Percentiles rank a stretch among this genome's conserved stretches.
phyloP scores from a whole-genome alignment of 495 filamentous ascomycete genomes.

The Rhypophila decipiens region DNA sequence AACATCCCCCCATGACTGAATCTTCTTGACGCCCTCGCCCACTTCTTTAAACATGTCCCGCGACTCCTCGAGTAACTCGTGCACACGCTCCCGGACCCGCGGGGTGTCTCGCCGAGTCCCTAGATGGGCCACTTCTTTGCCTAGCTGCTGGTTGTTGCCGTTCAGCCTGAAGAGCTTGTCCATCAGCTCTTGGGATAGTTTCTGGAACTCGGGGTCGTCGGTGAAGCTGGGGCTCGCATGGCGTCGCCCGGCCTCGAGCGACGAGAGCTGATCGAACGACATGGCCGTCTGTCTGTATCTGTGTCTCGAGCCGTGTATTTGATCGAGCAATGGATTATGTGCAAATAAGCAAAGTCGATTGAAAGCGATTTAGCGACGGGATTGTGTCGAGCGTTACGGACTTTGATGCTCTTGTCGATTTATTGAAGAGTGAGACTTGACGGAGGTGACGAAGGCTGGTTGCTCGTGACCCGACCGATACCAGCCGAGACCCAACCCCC shows the following conservation, averaged over 20 bases:
- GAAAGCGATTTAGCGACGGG: background rate
- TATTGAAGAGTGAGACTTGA: background rate
- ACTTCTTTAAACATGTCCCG: constrained; percentile 83
- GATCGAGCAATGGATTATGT: no score
- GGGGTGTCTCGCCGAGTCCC: constrained; percentile 90
- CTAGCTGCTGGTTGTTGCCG: constrained; percentile 74
- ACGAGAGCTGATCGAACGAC: constrained; percentile 85
- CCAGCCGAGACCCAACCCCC: background rate
- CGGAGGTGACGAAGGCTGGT: background rate
- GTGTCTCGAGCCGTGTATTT: background rate
- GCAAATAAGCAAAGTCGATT: background rate
- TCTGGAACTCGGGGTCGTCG: constrained; percentile 90
- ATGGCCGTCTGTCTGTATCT: constrained; percentile 37
- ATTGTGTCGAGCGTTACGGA: no score
- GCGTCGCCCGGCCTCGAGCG: constrained; percentile 62
- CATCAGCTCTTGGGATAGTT: constrained; percentile 71
- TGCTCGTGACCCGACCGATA: background rate
- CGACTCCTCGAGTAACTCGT: constrained; percentile 77
- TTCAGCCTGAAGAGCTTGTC: constrained; percentile 83
- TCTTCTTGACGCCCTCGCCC: constrained; percentile 86
- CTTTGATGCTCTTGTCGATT: no score
- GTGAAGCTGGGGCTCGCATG: constrained; percentile 55
- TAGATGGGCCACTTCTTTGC: constrained; percentile 71
- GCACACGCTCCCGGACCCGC: constrained; percentile 82
- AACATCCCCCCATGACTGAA: constrained; percentile 84